phyloP scores from a whole-genome alignment of 495 filamentous ascomycete species.

The Lophiostoma macrostomum region DNA sequence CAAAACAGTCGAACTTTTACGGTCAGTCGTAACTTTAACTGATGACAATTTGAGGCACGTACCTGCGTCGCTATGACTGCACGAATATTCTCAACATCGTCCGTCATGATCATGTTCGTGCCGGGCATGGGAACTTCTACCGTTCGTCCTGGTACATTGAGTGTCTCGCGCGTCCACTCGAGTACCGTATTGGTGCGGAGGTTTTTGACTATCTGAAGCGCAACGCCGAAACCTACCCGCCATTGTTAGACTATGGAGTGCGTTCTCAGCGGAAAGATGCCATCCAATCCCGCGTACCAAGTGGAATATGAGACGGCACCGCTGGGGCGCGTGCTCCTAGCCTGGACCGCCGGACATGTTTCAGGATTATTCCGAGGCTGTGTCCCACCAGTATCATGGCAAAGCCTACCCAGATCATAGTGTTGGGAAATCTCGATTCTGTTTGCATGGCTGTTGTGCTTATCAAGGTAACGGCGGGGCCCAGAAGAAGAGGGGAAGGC shows the following conservation, averaged over 20 bases:
- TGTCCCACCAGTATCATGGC: too few relatives aligned
- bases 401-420: too few relatives aligned
- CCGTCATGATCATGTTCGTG: background rate
- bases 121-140: background rate
- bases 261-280: background rate
- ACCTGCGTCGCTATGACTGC: constrained; percentile 6
- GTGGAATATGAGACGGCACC: too few relatives aligned
- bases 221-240: background rate
- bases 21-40: background rate
- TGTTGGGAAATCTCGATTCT: too few relatives aligned
- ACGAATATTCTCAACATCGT: background rate
- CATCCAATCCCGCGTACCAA: background rate
- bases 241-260: background rate
- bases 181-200: constrained; percentile 3
- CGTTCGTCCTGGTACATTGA: constrained; percentile 1
- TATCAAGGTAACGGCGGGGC: too few relatives aligned
- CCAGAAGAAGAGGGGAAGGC: too few relatives aligned
- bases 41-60: background rate
- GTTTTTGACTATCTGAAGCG: background rate
- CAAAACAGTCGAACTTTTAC: constrained; percentile 1
- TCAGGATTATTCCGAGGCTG: background rate
- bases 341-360: background rate
- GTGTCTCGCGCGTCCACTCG: background rate
- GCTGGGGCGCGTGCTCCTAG: background rate
- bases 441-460: too few relatives aligned